Evolutionary conservation across 371 early-diverging fungal genomes (phyloP), one percentile per base, ranked within the genome.

Genomic region (Rhizopus microsporus): DNA sequence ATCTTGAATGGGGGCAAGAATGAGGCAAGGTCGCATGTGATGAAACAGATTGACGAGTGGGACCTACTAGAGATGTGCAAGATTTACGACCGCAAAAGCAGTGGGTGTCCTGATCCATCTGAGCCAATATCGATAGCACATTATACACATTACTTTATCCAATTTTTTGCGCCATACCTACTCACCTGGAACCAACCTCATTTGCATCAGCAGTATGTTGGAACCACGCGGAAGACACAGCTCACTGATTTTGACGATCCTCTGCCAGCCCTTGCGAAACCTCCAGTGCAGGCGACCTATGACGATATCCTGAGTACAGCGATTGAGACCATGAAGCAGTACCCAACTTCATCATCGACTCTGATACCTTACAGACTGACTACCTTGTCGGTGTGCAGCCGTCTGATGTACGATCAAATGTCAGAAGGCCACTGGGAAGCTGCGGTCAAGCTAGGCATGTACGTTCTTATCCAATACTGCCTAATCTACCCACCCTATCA

Each of bases 401-500:
- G 73, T 0, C 34, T 74, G 5, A 67, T 76, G 16, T 72, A 70
- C 54, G 75, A 76, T 42, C 62, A 66, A 51, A 74, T 79, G 66
- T 65, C 63, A 13, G 71, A 68, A 45, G 68, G 69, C 33, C 56
- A 67, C 12, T 83, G 83, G 85, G 45, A 60, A 23, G 63, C 77
- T 44, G 83, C 87, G 0, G 74, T 82, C 48, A 75, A 71, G 57
- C 63, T 84, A 9, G 82, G 85, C 54, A 75, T 79, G 68, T 83
- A 84, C 48, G 75, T 89, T 3, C 60, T 89, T 49, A 78, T 85
- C 0, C 79, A 88, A 45, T 91, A 92, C 57, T 56, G 82, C 17
- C 52, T 88, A 56, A 78, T 82, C 8, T 91, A 90, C 54, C 89
- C 88, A 23, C 81, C 85, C 4, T 83, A 81, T 58, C 90, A 91